Conservation (phyloP, 2,329 filamentous ascomycete genomes). For the Pyrenophora graminea region DNA sequence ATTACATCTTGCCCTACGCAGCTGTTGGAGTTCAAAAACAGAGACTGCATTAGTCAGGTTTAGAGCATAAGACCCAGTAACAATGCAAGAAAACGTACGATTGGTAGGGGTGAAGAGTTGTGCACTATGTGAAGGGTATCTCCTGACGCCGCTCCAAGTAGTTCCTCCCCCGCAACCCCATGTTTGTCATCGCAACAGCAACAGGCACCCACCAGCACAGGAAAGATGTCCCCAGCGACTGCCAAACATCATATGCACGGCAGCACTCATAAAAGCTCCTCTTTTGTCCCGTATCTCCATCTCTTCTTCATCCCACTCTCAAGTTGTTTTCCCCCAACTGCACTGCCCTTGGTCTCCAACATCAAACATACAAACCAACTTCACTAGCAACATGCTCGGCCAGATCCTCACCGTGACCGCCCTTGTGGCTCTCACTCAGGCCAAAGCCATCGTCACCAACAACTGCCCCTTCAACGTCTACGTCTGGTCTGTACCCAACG, state of each 20-base stretch:
- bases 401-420: constrained; percentile 18
- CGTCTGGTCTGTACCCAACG: constrained; percentile 29
- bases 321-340: constrained; percentile 8
- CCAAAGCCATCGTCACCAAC: constrained; percentile 37
- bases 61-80: too few species aligned
- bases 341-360: constrained; percentile 10
- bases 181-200: too few species aligned
- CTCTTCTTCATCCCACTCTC: constrained; percentile 23
- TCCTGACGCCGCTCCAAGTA: too few species aligned
- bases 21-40: too few species aligned
- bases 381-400: constrained; percentile 21
- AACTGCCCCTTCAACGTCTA: constrained; percentile 26
- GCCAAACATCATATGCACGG: too few species aligned
- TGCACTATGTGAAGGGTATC: too few species aligned
- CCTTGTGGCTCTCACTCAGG: constrained; percentile 24
- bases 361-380: background rate
- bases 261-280: constrained; percentile 9
- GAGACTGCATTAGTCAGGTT: too few species aligned
- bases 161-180: too few species aligned
- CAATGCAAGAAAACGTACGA: too few species aligned
- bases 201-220: too few species aligned
- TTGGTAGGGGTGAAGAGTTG: too few species aligned
- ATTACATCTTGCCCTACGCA: too few species aligned
- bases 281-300: constrained; percentile 5
- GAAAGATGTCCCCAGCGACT: background rate